These are phyloP conservation scores for Stenogyne calaminthoides DNA, from an alignment of 305 asterid species.

Conservation along the genomic window DNA sequence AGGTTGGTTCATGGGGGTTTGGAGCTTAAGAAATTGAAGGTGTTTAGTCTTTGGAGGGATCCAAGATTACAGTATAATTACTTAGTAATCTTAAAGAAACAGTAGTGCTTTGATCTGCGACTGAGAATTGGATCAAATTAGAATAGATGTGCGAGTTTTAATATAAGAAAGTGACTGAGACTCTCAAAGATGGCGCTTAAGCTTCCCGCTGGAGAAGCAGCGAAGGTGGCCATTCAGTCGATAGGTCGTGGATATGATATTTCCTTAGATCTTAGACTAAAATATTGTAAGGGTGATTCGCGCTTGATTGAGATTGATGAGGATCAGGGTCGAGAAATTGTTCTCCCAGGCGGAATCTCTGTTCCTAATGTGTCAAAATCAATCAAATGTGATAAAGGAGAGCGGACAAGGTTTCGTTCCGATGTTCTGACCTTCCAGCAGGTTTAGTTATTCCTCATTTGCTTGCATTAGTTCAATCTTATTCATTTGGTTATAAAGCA, in stretches of 20 bases:
- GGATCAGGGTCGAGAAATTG: constrained; percentile 70
- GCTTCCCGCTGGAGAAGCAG: constrained; percentile 85
- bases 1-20: constrained; percentile 37
- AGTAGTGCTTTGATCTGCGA: constrained; percentile 7
- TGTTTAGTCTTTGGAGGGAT: constrained; percentile 9
- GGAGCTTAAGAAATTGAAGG: constrained; percentile 28
- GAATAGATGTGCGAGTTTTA: constrained; percentile 18
- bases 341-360: constrained; percentile 80
- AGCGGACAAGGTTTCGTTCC: constrained; percentile 83
- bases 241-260: constrained; percentile 93
- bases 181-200: constrained; percentile 72
- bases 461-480: constrained; percentile 3
- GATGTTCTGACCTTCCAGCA: constrained; percentile 92
- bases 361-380: constrained; percentile 73
- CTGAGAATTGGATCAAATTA: constrained; percentile 6
- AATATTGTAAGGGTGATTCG: constrained; percentile 85
- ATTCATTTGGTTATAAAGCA: background rate
- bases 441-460: constrained; percentile 44
- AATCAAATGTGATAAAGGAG: constrained; percentile 96
- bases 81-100: constrained; percentile 5
- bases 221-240: constrained; percentile 77
- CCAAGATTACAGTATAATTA: constrained; percentile 1
- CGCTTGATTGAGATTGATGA: constrained; percentile 81
- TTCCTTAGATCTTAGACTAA: constrained; percentile 82
- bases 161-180: constrained; percentile 31